These are phyloP conservation scores for Cercospora berteroae DNA, from an alignment of 2,329 filamentous ascomycete genomes.

Conservation along the genomic window DNA sequence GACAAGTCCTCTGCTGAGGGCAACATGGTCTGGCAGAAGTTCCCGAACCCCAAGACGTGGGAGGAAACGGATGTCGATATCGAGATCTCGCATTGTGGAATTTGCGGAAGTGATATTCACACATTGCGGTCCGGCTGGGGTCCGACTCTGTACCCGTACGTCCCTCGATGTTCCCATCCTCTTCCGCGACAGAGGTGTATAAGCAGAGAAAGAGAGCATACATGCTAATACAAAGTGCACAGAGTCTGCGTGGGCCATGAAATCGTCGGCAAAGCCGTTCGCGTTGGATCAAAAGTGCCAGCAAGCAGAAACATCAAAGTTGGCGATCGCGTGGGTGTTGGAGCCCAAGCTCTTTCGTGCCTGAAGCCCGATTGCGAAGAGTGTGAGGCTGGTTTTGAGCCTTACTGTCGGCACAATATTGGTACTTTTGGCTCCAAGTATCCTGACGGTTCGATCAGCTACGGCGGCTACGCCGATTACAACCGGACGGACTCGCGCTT, in stretches of 20 bases:
- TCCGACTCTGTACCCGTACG: constrained; percentile 41
- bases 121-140: constrained; percentile 44
- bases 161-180: neutral
- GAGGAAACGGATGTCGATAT: constrained; percentile 43
- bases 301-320: constrained; percentile 36
- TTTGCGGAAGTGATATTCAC: constrained; percentile 38
- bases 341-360: constrained; percentile 51
- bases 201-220: neutral
- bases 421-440: constrained; percentile 37
- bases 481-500: constrained; percentile 55
- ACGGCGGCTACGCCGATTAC: constrained; percentile 62
- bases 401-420: constrained; percentile 33
- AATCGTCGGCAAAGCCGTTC: constrained; percentile 37
- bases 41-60: constrained; percentile 40
- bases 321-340: constrained; percentile 50
- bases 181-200: too few species aligned
- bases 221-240: neutral
- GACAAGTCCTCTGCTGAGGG: constrained; percentile 51
- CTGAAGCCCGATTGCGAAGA: constrained; percentile 52
- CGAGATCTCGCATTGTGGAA: constrained; percentile 42
- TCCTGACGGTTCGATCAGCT: constrained; percentile 46
- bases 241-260: constrained; percentile 38
- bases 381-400: constrained; percentile 45
- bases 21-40: constrained; percentile 55
- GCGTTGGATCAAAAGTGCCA: constrained; percentile 32